These are phyloP conservation scores for Skeletonema marinoi DNA, from an alignment of 108 stramenopile genomes.

Conservation along the genomic window DNA sequence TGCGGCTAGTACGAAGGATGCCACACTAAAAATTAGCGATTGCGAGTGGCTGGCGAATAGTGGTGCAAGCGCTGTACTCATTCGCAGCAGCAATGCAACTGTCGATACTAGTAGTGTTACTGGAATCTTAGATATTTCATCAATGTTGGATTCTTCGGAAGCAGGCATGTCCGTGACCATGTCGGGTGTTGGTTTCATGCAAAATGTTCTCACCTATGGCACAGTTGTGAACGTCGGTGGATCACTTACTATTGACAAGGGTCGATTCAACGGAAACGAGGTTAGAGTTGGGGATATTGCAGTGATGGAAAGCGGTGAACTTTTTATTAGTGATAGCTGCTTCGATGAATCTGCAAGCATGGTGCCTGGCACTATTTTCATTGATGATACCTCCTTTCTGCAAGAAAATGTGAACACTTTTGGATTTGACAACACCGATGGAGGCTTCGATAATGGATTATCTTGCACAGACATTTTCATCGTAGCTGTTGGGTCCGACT, in stretches of 20 bases:
- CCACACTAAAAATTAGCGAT: conserved; percentile 26
- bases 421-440: conserved; percentile 30
- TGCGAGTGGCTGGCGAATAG: conserved; percentile 37
- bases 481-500: conserved; percentile 20
- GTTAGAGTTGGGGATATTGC: conserved; percentile 34
- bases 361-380: conserved; percentile 38
- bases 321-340: conserved; percentile 30
- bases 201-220: conserved; percentile 18
- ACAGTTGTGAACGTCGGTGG: conserved; percentile 42
- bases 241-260: conserved; percentile 23
- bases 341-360: conserved; percentile 21
- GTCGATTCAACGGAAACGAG: conserved; percentile 22
- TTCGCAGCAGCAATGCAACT: conserved; percentile 8
- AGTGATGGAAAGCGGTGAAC: conserved; percentile 23
- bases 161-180: conserved; percentile 42
- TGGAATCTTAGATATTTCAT: not conserved
- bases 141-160: not conserved
- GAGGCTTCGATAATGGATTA: conserved; percentile 6
- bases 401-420: conserved; percentile 30
- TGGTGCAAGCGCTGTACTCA: conserved; percentile 30
- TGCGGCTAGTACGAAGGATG: conserved; percentile 22
- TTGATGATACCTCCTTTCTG: conserved; percentile 30
- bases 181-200: conserved; percentile 14
- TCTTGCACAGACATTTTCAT: conserved; percentile 33
- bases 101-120: not conserved